Percentiles rank a stretch among this genome's conserved stretches.
These are phyloP conservation scores for Xylaria scruposa DNA, from an alignment of 495 filamentous ascomycete species.

Conservation along the genomic window DNA sequence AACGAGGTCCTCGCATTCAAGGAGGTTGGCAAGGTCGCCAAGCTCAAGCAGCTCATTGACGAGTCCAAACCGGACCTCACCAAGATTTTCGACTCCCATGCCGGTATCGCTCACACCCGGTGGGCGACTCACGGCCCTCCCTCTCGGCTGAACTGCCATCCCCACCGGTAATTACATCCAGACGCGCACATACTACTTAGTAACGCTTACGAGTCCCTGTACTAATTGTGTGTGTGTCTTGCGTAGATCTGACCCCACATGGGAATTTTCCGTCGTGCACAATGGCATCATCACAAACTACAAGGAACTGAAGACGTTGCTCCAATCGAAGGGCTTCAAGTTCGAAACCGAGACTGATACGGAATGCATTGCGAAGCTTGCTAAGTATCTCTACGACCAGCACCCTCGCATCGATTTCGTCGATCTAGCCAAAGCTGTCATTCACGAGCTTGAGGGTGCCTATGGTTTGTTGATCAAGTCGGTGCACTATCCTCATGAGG, in stretches of 20 bases:
- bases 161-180: constrained; percentile 76
- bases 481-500: constrained; percentile 97
- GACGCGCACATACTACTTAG: constrained; percentile 6
- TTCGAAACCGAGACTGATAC: constrained; percentile 99
- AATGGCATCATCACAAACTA: constrained; percentile 99
- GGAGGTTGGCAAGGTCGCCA: constrained; percentile 98
- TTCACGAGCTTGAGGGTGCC: constrained; percentile 96
- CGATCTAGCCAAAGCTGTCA: constrained; percentile 93
- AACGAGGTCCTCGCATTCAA: constrained; percentile 97
- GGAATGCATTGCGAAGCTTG: constrained; percentile 97
- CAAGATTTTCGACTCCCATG: constrained; percentile 95
- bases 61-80: constrained; percentile 80
- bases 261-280: constrained; percentile 97
- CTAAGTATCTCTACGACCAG: constrained; percentile 97
- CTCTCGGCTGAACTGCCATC: constrained; percentile 94
- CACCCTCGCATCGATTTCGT: constrained; percentile 96
- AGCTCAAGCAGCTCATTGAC: constrained; percentile 90
- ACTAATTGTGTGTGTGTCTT: constrained; percentile 29
- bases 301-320: constrained; percentile 94
- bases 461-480: constrained; percentile 97
- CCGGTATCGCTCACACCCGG: constrained; percentile 96
- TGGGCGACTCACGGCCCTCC: constrained; percentile 98
- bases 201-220: constrained; percentile 38
- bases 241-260: constrained; percentile 73
- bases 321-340: constrained; percentile 92